These are phyloP conservation scores for Irpex sp. DNA, from an alignment of 1,284 basidiomycete genomes.

Conservation along the genomic window DNA sequence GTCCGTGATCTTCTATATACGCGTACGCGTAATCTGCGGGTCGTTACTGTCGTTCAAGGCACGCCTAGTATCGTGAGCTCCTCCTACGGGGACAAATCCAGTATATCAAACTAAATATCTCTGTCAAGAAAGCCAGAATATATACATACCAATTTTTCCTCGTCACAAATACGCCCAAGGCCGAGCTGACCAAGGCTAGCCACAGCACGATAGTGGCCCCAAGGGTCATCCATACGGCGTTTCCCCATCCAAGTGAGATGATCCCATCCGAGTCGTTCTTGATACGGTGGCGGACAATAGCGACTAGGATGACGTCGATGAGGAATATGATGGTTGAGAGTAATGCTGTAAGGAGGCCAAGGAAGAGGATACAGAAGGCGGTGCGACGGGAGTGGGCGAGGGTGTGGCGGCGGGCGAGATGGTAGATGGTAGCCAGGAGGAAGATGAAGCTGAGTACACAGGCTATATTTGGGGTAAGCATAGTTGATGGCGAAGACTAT, in stretches of 20 bases:
- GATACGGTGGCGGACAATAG: constrained; percentile 37
- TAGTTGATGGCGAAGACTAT: constrained; percentile 1
- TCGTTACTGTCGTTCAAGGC: not conserved
- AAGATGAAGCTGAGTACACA: constrained; percentile 48
- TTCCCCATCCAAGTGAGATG: constrained; percentile 39
- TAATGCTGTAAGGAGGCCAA: constrained; percentile 31
- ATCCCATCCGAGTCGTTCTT: constrained; percentile 34
- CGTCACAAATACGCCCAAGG: constrained; percentile 30
- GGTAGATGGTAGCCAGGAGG: constrained; percentile 42
- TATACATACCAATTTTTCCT: constrained; percentile 7
- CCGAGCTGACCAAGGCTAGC: constrained; percentile 37
- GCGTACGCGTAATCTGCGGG: not conserved
- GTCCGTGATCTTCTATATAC: not conserved
- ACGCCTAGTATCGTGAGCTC: not conserved
- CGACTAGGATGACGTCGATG: constrained; percentile 48
- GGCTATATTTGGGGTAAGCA: constrained; percentile 25
- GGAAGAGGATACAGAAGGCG: constrained; percentile 17
- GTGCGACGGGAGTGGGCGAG: constrained; percentile 26
- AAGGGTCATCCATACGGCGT: constrained; percentile 50
- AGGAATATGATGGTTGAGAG: constrained; percentile 47
- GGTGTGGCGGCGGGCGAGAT: constrained; percentile 22
- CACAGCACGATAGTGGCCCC: constrained; percentile 45
- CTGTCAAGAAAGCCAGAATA: not conserved
- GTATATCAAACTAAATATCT: not conserved
- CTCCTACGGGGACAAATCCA: not conserved